These are phyloP conservation scores for Russula earlei DNA, from an alignment of 768 basidiomycete genomes.

Conservation along the genomic window DNA sequence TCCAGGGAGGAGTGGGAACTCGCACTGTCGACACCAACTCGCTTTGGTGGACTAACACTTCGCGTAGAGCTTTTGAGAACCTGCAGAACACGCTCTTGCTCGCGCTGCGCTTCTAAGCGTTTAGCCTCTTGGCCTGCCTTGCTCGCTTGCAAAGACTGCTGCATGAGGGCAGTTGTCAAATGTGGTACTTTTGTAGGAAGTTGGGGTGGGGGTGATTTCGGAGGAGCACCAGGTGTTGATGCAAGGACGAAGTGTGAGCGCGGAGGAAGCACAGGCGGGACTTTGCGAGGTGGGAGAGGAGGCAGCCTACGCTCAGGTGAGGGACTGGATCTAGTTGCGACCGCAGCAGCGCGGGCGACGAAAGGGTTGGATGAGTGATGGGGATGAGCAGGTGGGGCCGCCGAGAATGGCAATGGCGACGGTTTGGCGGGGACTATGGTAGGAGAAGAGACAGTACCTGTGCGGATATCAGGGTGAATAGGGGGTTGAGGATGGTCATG, in stretches of 20 bases:
- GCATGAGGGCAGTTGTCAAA: slow-evolving; percentile 55
- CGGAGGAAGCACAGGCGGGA: slow-evolving; percentile 18
- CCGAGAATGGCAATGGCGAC: neutral
- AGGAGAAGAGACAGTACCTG: slow-evolving; percentile 10
- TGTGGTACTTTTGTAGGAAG: slow-evolving; percentile 31
- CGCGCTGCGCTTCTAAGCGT: slow-evolving; percentile 55
- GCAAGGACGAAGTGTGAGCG: slow-evolving; percentile 19
- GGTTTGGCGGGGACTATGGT: slow-evolving; percentile 9
- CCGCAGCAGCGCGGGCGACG: slow-evolving; percentile 9
- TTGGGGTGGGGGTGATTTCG: slow-evolving; percentile 19
- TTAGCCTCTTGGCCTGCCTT: slow-evolving; percentile 64
- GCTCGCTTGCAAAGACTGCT: slow-evolving; percentile 63
- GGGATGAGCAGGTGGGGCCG: neutral
- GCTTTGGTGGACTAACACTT: neutral
- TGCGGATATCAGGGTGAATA: slow-evolving; percentile 14
- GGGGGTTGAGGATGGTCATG: slow-evolving; percentile 15
- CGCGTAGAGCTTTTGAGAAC: slow-evolving; percentile 56
- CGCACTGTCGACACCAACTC: slow-evolving; percentile 7
- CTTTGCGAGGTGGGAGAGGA: slow-evolving; percentile 16
- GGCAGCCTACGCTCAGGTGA: slow-evolving; percentile 15
- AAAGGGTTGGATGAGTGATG: slow-evolving; percentile 21
- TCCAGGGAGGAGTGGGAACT: slow-evolving; percentile 18
- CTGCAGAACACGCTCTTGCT: slow-evolving; percentile 60
- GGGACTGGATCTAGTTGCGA: neutral
- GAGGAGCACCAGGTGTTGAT: slow-evolving; percentile 11